phyloP scores from a whole-genome alignment of 257 asterid genomes.

The Eustoma russellianum region DNA sequence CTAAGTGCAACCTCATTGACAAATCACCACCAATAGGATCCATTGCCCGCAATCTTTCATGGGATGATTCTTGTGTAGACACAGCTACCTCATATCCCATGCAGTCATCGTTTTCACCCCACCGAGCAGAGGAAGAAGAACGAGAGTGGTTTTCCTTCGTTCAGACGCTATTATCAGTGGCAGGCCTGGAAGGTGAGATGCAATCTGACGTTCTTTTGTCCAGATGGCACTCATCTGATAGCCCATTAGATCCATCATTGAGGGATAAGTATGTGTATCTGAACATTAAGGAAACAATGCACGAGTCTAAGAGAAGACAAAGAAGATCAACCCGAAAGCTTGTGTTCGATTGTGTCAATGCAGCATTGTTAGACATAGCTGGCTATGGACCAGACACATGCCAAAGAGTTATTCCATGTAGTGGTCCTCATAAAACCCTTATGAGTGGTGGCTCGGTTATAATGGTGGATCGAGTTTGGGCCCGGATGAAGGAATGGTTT shows the following conservation, averaged over 20 bases:
- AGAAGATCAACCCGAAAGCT: constrained; percentile 76
- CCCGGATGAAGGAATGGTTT: constrained; percentile 52
- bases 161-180: constrained; percentile 48
- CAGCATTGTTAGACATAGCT: constrained; percentile 46
- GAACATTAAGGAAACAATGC: constrained; percentile 39
- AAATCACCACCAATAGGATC: constrained; percentile 99
- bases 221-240: constrained; percentile 70
- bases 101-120: constrained; percentile 32
- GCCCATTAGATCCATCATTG: constrained; percentile 76
- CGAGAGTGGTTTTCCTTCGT: constrained; percentile 59
- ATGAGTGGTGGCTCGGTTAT: constrained; percentile 13
- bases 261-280: constrained; percentile 53
- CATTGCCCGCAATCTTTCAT: constrained; percentile 64
- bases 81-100: constrained; percentile 52
- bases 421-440: constrained; percentile 16
- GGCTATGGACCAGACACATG: constrained; percentile 35
- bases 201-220: constrained; percentile 30
- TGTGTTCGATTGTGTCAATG: constrained; percentile 72
- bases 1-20: constrained; percentile 66
- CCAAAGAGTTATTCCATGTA: constrained; percentile 31
- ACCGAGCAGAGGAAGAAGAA: constrained; percentile 46
- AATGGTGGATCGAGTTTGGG: constrained; percentile 61
- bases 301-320: constrained; percentile 67
- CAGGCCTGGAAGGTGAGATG: constrained; percentile 52
- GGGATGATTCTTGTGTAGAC: constrained; percentile 54